These are phyloP conservation scores for Dryas drummondii DNA, from an alignment of 306 rosid species.

Conservation along the genomic window DNA sequence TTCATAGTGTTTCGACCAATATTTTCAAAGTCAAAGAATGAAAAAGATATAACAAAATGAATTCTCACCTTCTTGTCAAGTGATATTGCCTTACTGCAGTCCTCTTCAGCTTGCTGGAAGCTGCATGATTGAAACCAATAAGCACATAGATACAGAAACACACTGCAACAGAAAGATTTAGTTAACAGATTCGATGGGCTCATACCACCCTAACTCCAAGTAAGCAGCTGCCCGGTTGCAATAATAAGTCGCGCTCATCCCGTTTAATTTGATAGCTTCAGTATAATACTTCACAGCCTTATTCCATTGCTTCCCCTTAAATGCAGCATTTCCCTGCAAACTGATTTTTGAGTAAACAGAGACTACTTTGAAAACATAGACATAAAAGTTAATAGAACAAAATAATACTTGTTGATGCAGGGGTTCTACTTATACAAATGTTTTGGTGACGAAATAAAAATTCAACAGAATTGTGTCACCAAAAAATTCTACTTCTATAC, in stretches of 20 bases:
- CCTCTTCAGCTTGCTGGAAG: conserved; percentile 89
- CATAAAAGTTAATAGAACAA: neutral
- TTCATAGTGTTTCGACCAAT: neutral
- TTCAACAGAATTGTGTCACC: neutral
- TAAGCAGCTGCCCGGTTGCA: conserved; percentile 91
- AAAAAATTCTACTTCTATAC: neutral
- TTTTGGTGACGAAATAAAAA: neutral
- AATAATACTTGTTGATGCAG: neutral
- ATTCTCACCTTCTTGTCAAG: conserved; percentile 77
- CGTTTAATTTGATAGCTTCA: conserved; percentile 72
- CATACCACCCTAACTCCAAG: conserved; percentile 79
- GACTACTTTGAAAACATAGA: neutral
- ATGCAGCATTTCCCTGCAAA: conserved; percentile 84
- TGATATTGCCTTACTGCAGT: conserved; percentile 68
- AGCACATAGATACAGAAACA: conserved; percentile 14
- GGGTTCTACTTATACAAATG: neutral
- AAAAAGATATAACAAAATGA: conserved; percentile 3
- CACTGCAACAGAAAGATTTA: conserved; percentile 13
- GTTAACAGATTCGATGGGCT: conserved; percentile 17
- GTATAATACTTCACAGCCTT: conserved; percentile 71
- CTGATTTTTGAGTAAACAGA: neutral
- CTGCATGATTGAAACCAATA: conserved; percentile 43
- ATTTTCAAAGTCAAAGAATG: neutral
- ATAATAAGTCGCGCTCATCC: conserved; percentile 57
- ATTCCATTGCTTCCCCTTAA: conserved; percentile 71